Conservation (phyloP, 306 rosid species). For the Malus asiatica region DNA sequence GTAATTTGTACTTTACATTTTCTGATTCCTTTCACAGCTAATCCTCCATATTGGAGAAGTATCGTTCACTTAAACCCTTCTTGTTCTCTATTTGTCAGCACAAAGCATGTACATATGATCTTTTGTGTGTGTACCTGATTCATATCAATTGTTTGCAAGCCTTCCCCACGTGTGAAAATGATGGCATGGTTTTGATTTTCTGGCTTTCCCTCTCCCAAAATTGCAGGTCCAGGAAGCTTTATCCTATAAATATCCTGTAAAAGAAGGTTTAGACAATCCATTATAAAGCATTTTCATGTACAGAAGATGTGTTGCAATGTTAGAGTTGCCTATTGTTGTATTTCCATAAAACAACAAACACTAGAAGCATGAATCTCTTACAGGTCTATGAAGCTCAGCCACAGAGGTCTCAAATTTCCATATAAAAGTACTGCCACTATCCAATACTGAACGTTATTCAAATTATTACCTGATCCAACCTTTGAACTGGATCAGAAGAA, state of each 20-base stretch:
- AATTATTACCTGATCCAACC: conserved; percentile 69
- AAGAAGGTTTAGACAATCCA: conserved; percentile 19
- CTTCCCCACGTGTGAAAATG: conserved; percentile 96
- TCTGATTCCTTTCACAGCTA: not conserved
- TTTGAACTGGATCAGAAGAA: conserved; percentile 69
- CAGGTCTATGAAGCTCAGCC: not conserved
- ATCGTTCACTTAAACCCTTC: not conserved
- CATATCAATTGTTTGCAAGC: conserved; percentile 97
- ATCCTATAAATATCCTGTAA: conserved; percentile 67
- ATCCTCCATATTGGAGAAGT: not conserved
- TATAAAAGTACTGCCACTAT: not conserved
- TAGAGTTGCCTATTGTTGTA: not conserved
- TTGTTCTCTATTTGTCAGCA: not conserved
- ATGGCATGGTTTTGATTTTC: conserved; percentile 99
- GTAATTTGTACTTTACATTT: not conserved
- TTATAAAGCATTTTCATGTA: conserved; percentile 7
- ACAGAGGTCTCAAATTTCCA: conserved; percentile 2
- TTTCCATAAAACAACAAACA: not conserved
- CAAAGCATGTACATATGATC: not conserved
- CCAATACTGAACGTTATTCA: not conserved
- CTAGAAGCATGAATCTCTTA: not conserved
- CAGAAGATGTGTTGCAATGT: not conserved
- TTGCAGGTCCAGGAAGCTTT: conserved; percentile 95
- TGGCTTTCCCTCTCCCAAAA: conserved; percentile 97
- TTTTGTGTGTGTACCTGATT: conserved; percentile 55